Conservation (phyloP, 1,284 basidiomycete genomes). For the Schizophyllum commune region DNA sequence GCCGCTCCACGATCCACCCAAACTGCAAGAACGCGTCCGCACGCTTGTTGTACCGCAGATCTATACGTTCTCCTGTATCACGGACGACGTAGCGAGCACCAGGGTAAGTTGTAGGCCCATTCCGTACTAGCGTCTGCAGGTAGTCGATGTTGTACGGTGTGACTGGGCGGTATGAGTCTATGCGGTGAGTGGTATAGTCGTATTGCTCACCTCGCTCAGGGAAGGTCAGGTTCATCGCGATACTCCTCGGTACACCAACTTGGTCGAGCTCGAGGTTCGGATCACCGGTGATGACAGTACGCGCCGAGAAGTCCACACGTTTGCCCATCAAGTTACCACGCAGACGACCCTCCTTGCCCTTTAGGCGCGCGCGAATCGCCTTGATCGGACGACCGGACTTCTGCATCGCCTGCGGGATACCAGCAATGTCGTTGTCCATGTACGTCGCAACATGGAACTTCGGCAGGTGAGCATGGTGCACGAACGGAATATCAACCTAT, state of each 20-base stretch:
- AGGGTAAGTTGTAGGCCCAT: slow-evolving; percentile 93
- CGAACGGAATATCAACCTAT: neutral
- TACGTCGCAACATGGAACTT: slow-evolving; percentile 98
- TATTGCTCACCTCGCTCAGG: slow-evolving; percentile 79
- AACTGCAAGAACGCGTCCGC: slow-evolving; percentile 97
- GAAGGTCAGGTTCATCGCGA: slow-evolving; percentile 97
- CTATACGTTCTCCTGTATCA: slow-evolving; percentile 97
- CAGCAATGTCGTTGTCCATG: slow-evolving; percentile 99
- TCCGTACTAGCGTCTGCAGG: slow-evolving; percentile 93
- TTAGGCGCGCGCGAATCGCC: slow-evolving; percentile 95
- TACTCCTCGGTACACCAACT: slow-evolving; percentile 95
- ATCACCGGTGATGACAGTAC: slow-evolving; percentile 99
- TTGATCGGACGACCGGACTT: slow-evolving; percentile 98
- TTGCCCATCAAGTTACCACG: slow-evolving; percentile 99
- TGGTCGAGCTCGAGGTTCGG: slow-evolving; percentile 96
- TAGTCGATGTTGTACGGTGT: slow-evolving; percentile 97
- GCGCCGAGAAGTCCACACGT: slow-evolving; percentile 98
- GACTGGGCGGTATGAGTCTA: slow-evolving; percentile 39
- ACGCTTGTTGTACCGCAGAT: slow-evolving; percentile 95
- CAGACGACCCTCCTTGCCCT: slow-evolving; percentile 98
- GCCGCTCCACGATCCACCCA: slow-evolving; percentile 98
- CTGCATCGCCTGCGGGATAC: slow-evolving; percentile 94
- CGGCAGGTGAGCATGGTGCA: slow-evolving; percentile 2
- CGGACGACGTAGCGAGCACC: slow-evolving; percentile 97
- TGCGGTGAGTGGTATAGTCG: neutral